phyloP scores from a whole-genome alignment of 108 stramenopile species.

The Cyclostephanos tholiformis region DNA sequence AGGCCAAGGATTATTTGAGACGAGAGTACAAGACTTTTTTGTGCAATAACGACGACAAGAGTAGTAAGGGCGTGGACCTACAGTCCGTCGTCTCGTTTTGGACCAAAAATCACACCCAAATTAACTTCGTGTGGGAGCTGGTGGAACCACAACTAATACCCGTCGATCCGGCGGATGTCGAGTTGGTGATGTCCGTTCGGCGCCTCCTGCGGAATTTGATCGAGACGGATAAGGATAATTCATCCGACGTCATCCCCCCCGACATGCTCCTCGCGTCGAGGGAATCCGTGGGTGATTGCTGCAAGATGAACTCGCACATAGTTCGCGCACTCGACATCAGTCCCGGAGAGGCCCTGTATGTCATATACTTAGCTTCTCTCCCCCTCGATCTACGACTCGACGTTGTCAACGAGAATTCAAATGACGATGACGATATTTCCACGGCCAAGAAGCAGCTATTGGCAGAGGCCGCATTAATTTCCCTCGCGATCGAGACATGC shows the following conservation, averaged over 20 bases:
- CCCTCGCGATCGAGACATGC: constrained; percentile 63
- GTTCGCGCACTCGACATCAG: constrained; percentile 33
- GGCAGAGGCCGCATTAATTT: constrained; percentile 66
- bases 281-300: constrained; percentile 5
- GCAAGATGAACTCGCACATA: constrained; percentile 15
- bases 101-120: constrained; percentile 43
- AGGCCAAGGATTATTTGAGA: constrained; percentile 52
- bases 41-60: constrained; percentile 26
- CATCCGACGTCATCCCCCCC: neutral
- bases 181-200: constrained; percentile 35
- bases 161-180: constrained; percentile 34
- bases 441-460: constrained; percentile 55
- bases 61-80: constrained; percentile 35
- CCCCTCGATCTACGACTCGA: constrained; percentile 37
- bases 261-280: neutral
- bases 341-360: constrained; percentile 52
- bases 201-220: constrained; percentile 23
- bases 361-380: constrained; percentile 68
- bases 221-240: neutral
- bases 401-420: constrained; percentile 29
- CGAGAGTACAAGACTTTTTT: constrained; percentile 56
- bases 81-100: constrained; percentile 60
- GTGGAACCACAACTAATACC: constrained; percentile 63
- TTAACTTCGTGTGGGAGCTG: constrained; percentile 58
- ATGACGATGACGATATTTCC: constrained; percentile 12